A percentile compares a stretch with the other conserved stretches of the same genome.
Evolutionary conservation across 2,329 filamentous ascomycete genomes (phyloP).

Genomic region (Colletotrichum sp.): DNA sequence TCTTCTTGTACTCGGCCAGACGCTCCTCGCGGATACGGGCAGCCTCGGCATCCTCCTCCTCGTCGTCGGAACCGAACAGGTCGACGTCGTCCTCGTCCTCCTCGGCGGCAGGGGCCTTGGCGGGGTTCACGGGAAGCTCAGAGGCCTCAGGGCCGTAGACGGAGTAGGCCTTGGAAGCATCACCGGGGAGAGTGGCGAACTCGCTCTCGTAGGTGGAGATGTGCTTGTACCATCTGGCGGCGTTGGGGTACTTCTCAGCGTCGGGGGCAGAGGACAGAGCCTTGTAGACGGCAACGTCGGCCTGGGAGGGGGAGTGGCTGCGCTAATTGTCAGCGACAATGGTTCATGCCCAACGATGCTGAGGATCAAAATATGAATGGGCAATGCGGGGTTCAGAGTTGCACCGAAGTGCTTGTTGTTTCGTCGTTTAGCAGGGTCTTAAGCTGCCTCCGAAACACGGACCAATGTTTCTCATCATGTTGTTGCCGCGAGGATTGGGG

Average conservation of each 20-base stretch:
- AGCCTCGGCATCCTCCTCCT: constrained; percentile 92
- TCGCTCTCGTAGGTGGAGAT: constrained; percentile 91
- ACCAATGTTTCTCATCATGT: constrained; percentile 89
- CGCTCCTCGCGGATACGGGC: constrained; percentile 85
- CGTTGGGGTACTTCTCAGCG: constrained; percentile 88
- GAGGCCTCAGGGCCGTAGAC: constrained; percentile 86
- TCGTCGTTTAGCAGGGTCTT: constrained; percentile 90
- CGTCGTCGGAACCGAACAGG: constrained; percentile 90
- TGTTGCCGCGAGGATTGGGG: constrained; percentile 22
- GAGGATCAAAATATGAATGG: background rate
- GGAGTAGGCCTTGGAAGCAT: constrained; percentile 86
- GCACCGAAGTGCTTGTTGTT: constrained; percentile 71
- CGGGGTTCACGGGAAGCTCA: constrained; percentile 82
- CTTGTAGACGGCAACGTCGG: constrained; percentile 96
- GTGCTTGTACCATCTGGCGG: constrained; percentile 99
- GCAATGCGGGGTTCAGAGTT: constrained; percentile 65
- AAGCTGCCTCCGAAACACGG: constrained; percentile 93
- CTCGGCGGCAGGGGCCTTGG: constrained; percentile 75
- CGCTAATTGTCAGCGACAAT: constrained; percentile 3
- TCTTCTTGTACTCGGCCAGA: constrained; percentile 91
- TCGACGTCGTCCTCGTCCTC: constrained; percentile 87
- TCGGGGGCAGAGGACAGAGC: constrained; percentile 78
- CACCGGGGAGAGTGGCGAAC: constrained; percentile 88
- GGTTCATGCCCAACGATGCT: background rate
- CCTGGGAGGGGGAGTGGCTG: constrained; percentile 78